A percentile compares a stretch with the other conserved stretches of the same genome.
These are phyloP conservation scores for Ophiocordyceps camponoti-floridani DNA, from an alignment of 2,329 filamentous ascomycete genomes.

Conservation along the genomic window DNA sequence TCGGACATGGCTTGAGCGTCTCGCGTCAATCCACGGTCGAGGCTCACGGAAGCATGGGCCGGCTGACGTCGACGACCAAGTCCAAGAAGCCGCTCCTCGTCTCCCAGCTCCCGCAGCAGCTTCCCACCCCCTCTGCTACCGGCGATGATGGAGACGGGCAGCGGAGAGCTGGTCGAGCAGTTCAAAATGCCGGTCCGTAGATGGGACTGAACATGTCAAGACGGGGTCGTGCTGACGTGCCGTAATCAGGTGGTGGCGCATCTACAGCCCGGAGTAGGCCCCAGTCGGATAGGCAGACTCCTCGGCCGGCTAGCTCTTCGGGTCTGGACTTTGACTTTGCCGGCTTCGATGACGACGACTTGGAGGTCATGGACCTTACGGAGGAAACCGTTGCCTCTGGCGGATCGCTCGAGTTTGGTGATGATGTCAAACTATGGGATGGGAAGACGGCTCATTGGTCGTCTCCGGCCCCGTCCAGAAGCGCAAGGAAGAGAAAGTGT, in stretches of 20 bases:
- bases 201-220: neutral
- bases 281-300: conserved; percentile 9
- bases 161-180: conserved; percentile 3
- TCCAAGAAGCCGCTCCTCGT: conserved; percentile 26
- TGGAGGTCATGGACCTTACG: conserved; percentile 23
- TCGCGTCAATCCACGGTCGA: conserved; percentile 9
- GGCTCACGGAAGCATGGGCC: conserved; percentile 22
- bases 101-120: conserved; percentile 20
- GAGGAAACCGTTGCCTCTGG: conserved; percentile 15
- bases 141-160: conserved; percentile 6
- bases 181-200: conserved; percentile 2
- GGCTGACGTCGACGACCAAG: conserved; percentile 22
- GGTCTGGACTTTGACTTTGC: conserved; percentile 14
- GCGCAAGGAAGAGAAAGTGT: conserved; percentile 34
- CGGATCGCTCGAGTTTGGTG: conserved; percentile 16
- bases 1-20: conserved; percentile 8
- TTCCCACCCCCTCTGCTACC: conserved; percentile 19
- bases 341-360: conserved; percentile 15
- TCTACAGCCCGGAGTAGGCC: conserved; percentile 6
- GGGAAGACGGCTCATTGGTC: conserved; percentile 21
- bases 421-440: conserved; percentile 22
- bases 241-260: neutral
- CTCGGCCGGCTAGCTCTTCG: conserved; percentile 4
- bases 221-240: neutral
- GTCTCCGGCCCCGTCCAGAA: conserved; percentile 17